phyloP scores from a whole-genome alignment of 2,329 filamentous ascomycete species.

The Xylaria sp. region DNA sequence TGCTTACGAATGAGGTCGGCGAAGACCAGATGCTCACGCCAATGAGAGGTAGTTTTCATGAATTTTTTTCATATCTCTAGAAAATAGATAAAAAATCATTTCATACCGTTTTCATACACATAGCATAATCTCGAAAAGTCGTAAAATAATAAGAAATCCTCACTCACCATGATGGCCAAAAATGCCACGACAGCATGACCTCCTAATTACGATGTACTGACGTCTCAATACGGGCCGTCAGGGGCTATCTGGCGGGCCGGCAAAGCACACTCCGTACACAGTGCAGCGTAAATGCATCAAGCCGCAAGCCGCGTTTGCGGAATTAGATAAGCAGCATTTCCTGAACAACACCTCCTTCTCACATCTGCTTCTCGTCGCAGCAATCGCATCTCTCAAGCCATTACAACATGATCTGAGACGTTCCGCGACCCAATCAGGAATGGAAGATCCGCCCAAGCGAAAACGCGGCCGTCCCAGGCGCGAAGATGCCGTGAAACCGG shows the following conservation, averaged over 20 bases:
- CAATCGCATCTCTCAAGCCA: too few relatives aligned
- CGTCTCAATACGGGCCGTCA: background rate
- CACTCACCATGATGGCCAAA: too few relatives aligned
- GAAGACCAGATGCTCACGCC: too few relatives aligned
- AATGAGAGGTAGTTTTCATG: too few relatives aligned
- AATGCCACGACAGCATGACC: background rate
- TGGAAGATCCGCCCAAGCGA: slow-evolving; percentile 23
- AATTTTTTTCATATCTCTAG: too few relatives aligned
- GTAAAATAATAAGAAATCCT: too few relatives aligned
- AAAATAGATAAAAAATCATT: too few relatives aligned
- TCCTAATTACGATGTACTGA: background rate
- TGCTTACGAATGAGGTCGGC: too few relatives aligned
- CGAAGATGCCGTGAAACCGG: slow-evolving; percentile 21
- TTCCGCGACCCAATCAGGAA: background rate
- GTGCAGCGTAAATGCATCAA: background rate
- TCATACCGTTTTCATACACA: too few relatives aligned
- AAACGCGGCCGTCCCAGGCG: slow-evolving; percentile 26
- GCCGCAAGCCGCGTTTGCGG: slow-evolving; percentile 7
- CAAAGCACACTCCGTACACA: background rate
- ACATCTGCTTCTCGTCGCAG: too few relatives aligned
- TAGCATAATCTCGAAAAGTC: too few relatives aligned
- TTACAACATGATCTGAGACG: slow-evolving; percentile 4
- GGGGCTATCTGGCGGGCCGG: background rate
- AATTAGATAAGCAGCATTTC: background rate
- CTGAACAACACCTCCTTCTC: too few relatives aligned